These are phyloP conservation scores for Paramyrothecium sp. DNA, from an alignment of 2,329 filamentous ascomycete species.

Conservation along the genomic window DNA sequence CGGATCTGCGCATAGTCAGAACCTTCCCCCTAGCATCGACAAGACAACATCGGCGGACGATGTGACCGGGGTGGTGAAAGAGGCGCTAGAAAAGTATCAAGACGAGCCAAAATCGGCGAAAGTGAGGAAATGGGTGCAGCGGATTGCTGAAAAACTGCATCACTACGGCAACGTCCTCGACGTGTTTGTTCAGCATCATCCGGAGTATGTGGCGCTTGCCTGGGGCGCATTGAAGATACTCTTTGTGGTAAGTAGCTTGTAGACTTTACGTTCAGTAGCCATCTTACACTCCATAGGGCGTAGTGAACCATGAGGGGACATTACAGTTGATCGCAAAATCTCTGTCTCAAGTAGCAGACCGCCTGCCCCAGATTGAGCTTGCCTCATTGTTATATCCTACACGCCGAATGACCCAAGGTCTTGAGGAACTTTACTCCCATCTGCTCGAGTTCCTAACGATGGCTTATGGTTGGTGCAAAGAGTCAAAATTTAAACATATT, in stretches of 20 bases:
- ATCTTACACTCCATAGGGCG: too few species aligned
- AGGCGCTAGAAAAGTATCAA: not conserved
- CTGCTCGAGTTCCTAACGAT: not conserved
- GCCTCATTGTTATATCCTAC: not conserved
- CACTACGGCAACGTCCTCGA: not conserved
- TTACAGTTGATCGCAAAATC: not conserved
- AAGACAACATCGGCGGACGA: not conserved
- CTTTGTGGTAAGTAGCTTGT: not conserved
- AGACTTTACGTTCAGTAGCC: too few species aligned
- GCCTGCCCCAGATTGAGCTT: not conserved
- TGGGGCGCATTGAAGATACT: not conserved
- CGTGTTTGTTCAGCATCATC: not conserved
- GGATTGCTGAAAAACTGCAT: not conserved
- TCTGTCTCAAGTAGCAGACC: not conserved
- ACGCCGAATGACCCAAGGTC: not conserved
- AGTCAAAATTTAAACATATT: not conserved
- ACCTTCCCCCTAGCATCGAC: not conserved
- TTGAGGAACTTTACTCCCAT: not conserved
- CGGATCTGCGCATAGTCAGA: not conserved
- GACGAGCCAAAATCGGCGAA: not conserved
- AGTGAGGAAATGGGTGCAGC: not conserved
- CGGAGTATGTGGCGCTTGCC: not conserved
- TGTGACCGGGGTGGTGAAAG: not conserved
- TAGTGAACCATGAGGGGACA: not conserved
- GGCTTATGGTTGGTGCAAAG: not conserved